These are phyloP conservation scores for Ceratocystis alfenasii DNA, from an alignment of 2,329 filamentous ascomycete species.

Conservation along the genomic window DNA sequence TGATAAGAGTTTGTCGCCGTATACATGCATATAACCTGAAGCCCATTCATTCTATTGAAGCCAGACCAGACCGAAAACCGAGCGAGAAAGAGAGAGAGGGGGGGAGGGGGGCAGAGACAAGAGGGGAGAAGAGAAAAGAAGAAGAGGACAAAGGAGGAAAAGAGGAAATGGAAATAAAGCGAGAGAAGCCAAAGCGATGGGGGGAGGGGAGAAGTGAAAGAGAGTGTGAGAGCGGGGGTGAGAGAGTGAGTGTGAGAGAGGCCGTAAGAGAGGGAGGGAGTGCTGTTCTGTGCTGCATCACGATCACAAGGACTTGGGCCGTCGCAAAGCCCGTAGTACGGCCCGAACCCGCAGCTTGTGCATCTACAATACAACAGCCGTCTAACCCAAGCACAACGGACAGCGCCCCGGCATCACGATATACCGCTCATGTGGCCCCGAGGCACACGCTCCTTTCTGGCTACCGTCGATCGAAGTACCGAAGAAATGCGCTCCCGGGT, in stretches of 20 bases:
- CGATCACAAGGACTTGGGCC: too few relatives aligned
- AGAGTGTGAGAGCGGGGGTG: too few relatives aligned
- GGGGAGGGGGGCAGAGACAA: background rate
- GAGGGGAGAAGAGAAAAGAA: background rate
- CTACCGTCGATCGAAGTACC: slow-evolving; percentile 56
- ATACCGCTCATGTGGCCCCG: slow-evolving; percentile 60
- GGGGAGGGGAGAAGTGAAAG: too few relatives aligned
- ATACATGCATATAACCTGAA: background rate
- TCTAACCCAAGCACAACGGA: slow-evolving; percentile 34
- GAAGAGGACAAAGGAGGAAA: background rate
- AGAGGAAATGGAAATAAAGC: background rate
- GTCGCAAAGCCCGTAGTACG: background rate
- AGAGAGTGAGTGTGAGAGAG: too few relatives aligned
- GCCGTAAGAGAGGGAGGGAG: too few relatives aligned
- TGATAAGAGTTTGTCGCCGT: slow-evolving; percentile 1
- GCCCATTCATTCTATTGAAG: slow-evolving; percentile 4
- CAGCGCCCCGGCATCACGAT: slow-evolving; percentile 57
- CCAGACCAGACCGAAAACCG: background rate
- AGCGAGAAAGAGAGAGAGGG: background rate
- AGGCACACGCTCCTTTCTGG: slow-evolving; percentile 45
- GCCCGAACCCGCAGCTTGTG: background rate
- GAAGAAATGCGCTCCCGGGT: slow-evolving; percentile 60
- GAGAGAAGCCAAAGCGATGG: too few relatives aligned
- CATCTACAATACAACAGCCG: too few relatives aligned
- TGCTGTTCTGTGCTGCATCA: too few relatives aligned